Evolutionary conservation across 2,329 filamentous ascomycete genomes (phyloP).

Genomic region (Sarocladium oryzae): DNA sequence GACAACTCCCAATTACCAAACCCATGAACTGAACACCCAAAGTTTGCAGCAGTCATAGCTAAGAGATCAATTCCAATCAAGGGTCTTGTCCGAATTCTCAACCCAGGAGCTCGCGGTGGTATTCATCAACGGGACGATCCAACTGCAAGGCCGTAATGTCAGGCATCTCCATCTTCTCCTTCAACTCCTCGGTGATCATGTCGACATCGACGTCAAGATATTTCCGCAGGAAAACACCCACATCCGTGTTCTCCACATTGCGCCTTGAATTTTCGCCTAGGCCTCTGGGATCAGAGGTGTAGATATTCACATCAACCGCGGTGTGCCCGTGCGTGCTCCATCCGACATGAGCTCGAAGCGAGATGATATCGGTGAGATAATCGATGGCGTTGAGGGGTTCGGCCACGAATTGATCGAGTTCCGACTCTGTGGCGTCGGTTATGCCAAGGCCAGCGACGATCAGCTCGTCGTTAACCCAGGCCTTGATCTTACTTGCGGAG

Average conservation of each 20-base stretch:
- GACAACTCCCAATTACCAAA: too few species aligned
- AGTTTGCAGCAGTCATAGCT: too few species aligned
- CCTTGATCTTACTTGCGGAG: slow-evolving; percentile 34
- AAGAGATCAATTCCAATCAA: too few species aligned
- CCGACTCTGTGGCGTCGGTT: slow-evolving; percentile 60
- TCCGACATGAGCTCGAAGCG: slow-evolving; percentile 78
- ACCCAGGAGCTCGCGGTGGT: slow-evolving; percentile 9
- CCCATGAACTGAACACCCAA: too few species aligned
- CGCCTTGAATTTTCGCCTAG: slow-evolving; percentile 62
- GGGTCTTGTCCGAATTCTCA: too few species aligned
- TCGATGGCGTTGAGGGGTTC: slow-evolving; percentile 46
- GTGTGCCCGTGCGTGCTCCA: slow-evolving; percentile 94
- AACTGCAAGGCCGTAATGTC: slow-evolving; percentile 14
- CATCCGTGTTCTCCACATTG: slow-evolving; percentile 92
- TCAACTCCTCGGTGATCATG: slow-evolving; percentile 68
- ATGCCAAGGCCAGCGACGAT: slow-evolving; percentile 70
- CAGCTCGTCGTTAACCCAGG: slow-evolving; percentile 63
- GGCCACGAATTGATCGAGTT: slow-evolving; percentile 61
- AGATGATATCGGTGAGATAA: slow-evolving; percentile 78
- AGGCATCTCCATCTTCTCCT: slow-evolving; percentile 38
- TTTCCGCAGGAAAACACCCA: slow-evolving; percentile 72
- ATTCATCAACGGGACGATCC: slow-evolving; percentile 2
- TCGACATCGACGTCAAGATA: slow-evolving; percentile 79
- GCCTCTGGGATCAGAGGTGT: slow-evolving; percentile 64
- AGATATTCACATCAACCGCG: slow-evolving; percentile 94